Evolutionary conservation across 495 filamentous ascomycete species (phyloP).

Genomic region (Aspergillus biplanus): DNA sequence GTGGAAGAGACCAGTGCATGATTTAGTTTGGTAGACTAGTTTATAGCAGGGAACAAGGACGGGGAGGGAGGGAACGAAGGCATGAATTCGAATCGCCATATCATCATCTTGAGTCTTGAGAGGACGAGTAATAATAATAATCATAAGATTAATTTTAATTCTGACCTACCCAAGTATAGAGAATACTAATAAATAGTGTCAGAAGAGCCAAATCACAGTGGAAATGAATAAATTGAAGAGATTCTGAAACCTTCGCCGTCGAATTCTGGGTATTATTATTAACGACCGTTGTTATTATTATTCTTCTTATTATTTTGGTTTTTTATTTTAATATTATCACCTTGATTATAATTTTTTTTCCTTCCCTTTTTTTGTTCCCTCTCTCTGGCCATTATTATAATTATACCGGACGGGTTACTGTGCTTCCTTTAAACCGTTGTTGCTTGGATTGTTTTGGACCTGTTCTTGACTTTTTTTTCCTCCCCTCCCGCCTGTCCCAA

Average conservation of each 20-base stretch:
- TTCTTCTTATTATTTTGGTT: constrained; percentile 27
- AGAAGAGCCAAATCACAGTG: constrained; percentile 20
- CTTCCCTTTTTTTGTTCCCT: constrained; percentile 21
- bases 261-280: constrained; percentile 1
- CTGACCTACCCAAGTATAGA: neutral
- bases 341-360: constrained; percentile 9
- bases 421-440: constrained; percentile 18
- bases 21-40: constrained; percentile 2
- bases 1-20: constrained; percentile 17
- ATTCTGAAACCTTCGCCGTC: constrained; percentile 14
- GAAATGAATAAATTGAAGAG: constrained; percentile 23
- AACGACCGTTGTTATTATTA: neutral
- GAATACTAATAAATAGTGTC: constrained; percentile 17
- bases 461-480: constrained; percentile 5
- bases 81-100: neutral
- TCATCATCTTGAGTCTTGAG: neutral
- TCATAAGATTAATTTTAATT: constrained; percentile 16
- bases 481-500: constrained; percentile 2
- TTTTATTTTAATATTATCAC: constrained; percentile 28
- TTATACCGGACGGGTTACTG: no score
- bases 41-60: neutral
- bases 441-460: constrained; percentile 1
- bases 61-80: neutral
- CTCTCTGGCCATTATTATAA: neutral
- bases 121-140: constrained; percentile 8